phyloP scores from a whole-genome alignment of 176 grass and related monocot genomes.

The Oryza coarctata region DNA sequence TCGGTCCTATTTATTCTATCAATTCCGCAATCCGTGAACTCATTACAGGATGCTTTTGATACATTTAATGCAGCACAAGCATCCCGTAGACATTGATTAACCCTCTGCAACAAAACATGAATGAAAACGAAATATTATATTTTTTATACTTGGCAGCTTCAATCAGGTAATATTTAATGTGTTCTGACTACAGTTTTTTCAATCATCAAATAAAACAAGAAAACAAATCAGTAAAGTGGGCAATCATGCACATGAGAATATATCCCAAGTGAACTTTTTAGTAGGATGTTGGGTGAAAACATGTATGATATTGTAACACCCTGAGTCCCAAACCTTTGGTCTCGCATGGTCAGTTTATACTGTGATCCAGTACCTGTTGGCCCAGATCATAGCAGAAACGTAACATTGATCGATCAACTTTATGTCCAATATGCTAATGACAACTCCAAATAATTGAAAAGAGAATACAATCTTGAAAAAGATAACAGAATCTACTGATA shows the following conservation, averaged over 20 bases:
- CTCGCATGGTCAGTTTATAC: background rate
- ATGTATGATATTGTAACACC: background rate
- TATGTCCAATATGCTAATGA: background rate
- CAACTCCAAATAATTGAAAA: background rate
- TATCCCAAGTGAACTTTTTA: background rate
- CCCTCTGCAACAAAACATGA: slow-evolving; percentile 58
- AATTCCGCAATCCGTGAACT: slow-evolving; percentile 64
- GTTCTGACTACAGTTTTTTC: background rate
- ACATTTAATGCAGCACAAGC: slow-evolving; percentile 37
- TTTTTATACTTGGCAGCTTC: background rate
- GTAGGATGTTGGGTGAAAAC: background rate
- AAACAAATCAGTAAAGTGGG: background rate
- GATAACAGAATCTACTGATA: background rate
- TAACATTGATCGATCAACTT: background rate
- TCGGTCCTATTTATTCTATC: slow-evolving; percentile 2
- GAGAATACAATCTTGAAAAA: background rate
- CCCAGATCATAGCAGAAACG: background rate
- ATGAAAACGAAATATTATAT: slow-evolving; percentile 14
- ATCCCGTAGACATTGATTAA: slow-evolving; percentile 72
- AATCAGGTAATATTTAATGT: background rate
- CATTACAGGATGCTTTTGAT: slow-evolving; percentile 31
- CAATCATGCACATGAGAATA: slow-evolving; percentile 12
- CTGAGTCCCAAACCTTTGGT: background rate
- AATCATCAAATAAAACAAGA: background rate
- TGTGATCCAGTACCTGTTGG: background rate